Conservation (phyloP, 2,329 filamentous ascomycete genomes). For the Parascedosporium putredinis region DNA sequence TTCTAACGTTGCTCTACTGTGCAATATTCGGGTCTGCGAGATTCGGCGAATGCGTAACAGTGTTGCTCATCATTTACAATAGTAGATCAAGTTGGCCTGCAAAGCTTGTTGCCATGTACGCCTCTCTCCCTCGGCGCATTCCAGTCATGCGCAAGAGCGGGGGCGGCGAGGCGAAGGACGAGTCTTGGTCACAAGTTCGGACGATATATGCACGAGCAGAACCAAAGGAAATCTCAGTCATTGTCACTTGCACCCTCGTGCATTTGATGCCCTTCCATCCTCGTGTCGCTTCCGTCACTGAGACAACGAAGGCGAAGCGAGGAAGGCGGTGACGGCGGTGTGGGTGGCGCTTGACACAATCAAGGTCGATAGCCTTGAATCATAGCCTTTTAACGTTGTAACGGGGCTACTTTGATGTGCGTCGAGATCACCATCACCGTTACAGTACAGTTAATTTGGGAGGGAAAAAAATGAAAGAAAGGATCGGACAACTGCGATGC, state of each 20-base stretch:
- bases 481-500: not conserved
- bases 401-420: not conserved
- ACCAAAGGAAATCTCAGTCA: no score
- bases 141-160: not conserved
- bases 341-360: not conserved
- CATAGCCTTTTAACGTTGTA: not conserved
- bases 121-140: not conserved
- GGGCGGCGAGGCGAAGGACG: not conserved
- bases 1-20: no score
- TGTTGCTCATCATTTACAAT: not conserved
- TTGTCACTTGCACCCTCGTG: no score
- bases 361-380: not conserved
- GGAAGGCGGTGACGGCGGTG: no score
- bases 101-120: not conserved
- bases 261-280: no score
- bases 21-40: constrained; percentile 1
- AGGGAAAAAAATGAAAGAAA: no score
- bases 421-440: not conserved
- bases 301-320: no score
- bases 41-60: not conserved
- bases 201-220: no score
- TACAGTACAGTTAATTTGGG: not conserved
- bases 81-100: not conserved
- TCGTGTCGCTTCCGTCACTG: no score
- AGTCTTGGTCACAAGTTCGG: not conserved